phyloP scores from a whole-genome alignment of 495 filamentous ascomycete genomes.

The Annulohypoxylon maeteangense region DNA sequence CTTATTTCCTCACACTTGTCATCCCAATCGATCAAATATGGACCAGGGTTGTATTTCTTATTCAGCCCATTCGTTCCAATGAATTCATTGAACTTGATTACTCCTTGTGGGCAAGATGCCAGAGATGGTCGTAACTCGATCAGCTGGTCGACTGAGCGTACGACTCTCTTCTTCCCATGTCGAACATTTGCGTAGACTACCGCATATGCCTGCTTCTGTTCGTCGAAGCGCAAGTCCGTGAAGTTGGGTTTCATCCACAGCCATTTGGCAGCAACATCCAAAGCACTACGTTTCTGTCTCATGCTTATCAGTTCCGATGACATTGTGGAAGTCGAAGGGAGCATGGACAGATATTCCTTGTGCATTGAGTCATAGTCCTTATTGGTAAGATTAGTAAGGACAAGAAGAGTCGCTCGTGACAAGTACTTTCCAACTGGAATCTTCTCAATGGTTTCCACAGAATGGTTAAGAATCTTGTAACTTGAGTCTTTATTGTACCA shows the following conservation, averaged over 20 bases:
- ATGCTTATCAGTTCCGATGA: neutral
- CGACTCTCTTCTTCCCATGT: conserved; percentile 11
- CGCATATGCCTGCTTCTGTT: conserved; percentile 23
- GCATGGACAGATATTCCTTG: neutral
- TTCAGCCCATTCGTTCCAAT: no score
- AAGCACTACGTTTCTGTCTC: neutral
- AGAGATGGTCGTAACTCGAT: conserved; percentile 1
- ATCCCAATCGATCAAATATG: neutral
- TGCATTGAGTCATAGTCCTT: conserved; percentile 16
- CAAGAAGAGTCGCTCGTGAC: conserved; percentile 16
- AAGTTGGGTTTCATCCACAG: conserved; percentile 26
- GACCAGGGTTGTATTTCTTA: neutral
- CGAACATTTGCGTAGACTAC: conserved; percentile 30
- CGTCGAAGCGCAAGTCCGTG: neutral
- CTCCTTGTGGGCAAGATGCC: neutral
- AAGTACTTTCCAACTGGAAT: conserved; percentile 1
- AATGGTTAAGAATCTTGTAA: neutral
- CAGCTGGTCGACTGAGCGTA: conserved; percentile 24
- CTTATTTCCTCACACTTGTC: neutral
- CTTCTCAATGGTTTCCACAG: conserved; percentile 6
- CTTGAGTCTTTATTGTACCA: neutral
- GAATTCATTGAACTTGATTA: conserved; percentile 4
- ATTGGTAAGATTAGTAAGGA: conserved; percentile 13
- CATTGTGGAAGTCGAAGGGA: neutral
- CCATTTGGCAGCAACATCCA: conserved; percentile 1